These are phyloP conservation scores for Cladosporium phlei DNA, from an alignment of 2,329 filamentous ascomycete genomes.

Conservation along the genomic window DNA sequence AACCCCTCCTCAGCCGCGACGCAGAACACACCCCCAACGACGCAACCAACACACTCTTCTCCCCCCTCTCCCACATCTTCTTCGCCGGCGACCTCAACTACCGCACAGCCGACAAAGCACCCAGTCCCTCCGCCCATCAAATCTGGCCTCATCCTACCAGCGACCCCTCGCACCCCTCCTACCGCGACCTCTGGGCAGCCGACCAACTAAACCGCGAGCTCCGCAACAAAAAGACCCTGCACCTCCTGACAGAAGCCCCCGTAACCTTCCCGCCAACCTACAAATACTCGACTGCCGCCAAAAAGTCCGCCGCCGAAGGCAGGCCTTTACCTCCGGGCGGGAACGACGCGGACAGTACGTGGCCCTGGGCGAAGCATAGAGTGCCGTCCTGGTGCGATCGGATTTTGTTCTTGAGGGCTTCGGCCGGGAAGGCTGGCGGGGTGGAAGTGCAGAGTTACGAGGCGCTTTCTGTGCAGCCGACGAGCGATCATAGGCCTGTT, in stretches of 20 bases:
- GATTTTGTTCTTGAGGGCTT: conserved; percentile 71
- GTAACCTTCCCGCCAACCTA: conserved; percentile 88
- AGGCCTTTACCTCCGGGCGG: conserved; percentile 16
- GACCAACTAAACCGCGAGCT: conserved; percentile 80
- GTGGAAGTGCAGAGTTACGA: conserved; percentile 63
- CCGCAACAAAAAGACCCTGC: conserved; percentile 63
- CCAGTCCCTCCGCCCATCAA: conserved; percentile 52
- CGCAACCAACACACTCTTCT: conserved; percentile 56
- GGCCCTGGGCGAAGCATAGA: conserved; percentile 68
- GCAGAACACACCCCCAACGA: not conserved
- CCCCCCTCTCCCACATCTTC: conserved; percentile 71
- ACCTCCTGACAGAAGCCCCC: conserved; percentile 69
- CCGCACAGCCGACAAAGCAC: conserved; percentile 66
- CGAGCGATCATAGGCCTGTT: conserved; percentile 84
- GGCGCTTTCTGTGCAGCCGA: conserved; percentile 71
- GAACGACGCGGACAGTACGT: not conserved
- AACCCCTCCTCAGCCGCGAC: conserved; percentile 23
- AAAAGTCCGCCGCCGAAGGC: conserved; percentile 26
- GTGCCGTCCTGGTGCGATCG: conserved; percentile 94
- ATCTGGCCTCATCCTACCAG: conserved; percentile 60
- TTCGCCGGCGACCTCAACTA: conserved; percentile 94
- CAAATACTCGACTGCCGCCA: conserved; percentile 62
- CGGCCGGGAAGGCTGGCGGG: conserved; percentile 41
- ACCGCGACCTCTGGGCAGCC: conserved; percentile 59
- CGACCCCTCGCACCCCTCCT: conserved; percentile 50